These are phyloP conservation scores for Diplodia mutila DNA, from an alignment of 2,329 filamentous ascomycete genomes.

Conservation along the genomic window DNA sequence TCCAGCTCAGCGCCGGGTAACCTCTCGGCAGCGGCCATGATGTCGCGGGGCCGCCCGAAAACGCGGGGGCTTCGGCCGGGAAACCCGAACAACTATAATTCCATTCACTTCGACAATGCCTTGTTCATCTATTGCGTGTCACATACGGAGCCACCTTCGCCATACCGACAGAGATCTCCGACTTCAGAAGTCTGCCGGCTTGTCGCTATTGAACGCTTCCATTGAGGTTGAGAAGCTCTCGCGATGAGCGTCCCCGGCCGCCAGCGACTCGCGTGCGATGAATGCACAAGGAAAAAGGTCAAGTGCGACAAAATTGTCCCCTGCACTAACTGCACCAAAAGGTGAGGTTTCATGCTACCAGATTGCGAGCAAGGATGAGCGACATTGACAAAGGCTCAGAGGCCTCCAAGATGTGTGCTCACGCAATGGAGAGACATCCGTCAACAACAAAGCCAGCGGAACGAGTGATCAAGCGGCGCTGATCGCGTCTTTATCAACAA, in stretches of 20 bases:
- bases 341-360: conserved; percentile 28
- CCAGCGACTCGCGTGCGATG: conserved; percentile 35
- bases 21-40: too few relatives aligned
- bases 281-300: conserved; percentile 40
- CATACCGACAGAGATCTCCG: too few relatives aligned
- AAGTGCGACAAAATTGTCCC: conserved; percentile 49
- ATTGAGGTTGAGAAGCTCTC: neutral
- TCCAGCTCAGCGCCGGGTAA: neutral
- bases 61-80: neutral
- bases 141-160: too few relatives aligned
- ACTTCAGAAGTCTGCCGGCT: too few relatives aligned
- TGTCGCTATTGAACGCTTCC: too few relatives aligned
- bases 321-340: conserved; percentile 46
- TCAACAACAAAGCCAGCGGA: too few relatives aligned
- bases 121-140: too few relatives aligned
- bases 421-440: conserved; percentile 27
- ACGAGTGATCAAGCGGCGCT: conserved; percentile 14
- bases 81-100: neutral
- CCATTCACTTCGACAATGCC: neutral
- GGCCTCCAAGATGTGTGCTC: conserved; percentile 30
- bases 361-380: neutral
- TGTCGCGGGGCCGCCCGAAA: neutral
- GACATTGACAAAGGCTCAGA: conserved; percentile 21
- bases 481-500: conserved; percentile 32
- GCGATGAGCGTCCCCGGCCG: neutral